Conservation (phyloP, 805 yeast species). For the Saccharomycopsis fibuligera region DNA sequence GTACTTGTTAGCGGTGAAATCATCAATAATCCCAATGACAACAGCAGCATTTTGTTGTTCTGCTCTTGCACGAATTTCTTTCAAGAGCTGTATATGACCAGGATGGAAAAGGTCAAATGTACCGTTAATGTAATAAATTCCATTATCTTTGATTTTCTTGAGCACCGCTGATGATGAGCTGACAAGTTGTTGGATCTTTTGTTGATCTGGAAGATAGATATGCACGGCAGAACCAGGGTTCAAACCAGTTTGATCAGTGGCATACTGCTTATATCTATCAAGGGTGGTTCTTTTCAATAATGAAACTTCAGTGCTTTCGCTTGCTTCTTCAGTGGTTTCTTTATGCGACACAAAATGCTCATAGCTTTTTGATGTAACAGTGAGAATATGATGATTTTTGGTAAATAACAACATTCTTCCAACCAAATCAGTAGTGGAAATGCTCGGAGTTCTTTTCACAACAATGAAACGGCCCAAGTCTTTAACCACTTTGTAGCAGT, state of each 20-base stretch:
- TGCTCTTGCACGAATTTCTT: constrained; percentile 38
- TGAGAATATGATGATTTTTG: constrained; percentile 48
- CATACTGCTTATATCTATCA: constrained; percentile 45
- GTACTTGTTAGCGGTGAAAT: constrained; percentile 43
- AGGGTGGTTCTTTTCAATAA: constrained; percentile 32
- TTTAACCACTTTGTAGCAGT: constrained; percentile 81
- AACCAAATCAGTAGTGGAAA: constrained; percentile 91
- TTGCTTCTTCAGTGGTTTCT: not conserved
- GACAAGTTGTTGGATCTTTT: constrained; percentile 30
- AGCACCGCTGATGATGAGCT: constrained; percentile 26
- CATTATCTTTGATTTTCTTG: constrained; percentile 16
- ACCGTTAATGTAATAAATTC: constrained; percentile 59
- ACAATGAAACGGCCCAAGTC: constrained; percentile 79
- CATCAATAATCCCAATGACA: constrained; percentile 65
- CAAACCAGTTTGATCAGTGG: constrained; percentile 57
- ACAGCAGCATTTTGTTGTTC: constrained; percentile 37
- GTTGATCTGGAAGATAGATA: constrained; percentile 30
- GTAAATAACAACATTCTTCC: constrained; percentile 71
- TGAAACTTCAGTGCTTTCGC: constrained; percentile 18
- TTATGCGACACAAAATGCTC: not conserved
- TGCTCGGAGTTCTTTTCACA: constrained; percentile 92
- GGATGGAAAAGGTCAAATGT: constrained; percentile 90
- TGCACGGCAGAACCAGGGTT: constrained; percentile 53
- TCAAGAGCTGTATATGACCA: constrained; percentile 78
- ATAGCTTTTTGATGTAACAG: constrained; percentile 27